Evolutionary conservation across 768 basidiomycete species (phyloP).

Genomic region (Lactarius akahatsu): DNA sequence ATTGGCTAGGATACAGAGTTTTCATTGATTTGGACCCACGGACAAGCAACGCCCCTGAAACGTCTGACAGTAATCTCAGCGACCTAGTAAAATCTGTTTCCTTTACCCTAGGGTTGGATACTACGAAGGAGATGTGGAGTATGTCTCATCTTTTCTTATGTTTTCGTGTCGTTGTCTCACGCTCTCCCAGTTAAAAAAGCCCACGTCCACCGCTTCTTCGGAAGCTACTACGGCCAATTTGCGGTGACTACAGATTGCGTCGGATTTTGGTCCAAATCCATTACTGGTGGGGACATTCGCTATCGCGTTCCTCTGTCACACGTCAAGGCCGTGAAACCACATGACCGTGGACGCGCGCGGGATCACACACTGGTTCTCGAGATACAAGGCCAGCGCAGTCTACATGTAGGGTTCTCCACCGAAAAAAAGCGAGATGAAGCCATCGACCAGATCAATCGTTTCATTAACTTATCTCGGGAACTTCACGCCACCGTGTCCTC

Average conservation of each 20-base stretch:
- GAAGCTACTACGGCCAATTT: slow-evolving; percentile 20
- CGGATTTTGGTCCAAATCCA: slow-evolving; percentile 28
- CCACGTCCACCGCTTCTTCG: slow-evolving; percentile 21
- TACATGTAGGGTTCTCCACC: slow-evolving; percentile 20
- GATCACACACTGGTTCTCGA: slow-evolving; percentile 19
- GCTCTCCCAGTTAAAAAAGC: slow-evolving; percentile 19
- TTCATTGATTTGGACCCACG: slow-evolving; percentile 23
- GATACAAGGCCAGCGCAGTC: slow-evolving; percentile 20
- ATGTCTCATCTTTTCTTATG: background rate
- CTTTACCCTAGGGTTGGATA: slow-evolving; percentile 22
- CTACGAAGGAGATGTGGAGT: slow-evolving; percentile 26
- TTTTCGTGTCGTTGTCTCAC: background rate
- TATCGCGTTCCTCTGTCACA: slow-evolving; percentile 27
- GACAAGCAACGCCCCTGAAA: background rate
- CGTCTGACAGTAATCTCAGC: slow-evolving; percentile 11
- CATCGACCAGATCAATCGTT: slow-evolving; percentile 17
- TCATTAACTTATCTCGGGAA: slow-evolving; percentile 15
- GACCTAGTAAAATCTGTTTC: slow-evolving; percentile 17
- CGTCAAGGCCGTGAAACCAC: slow-evolving; percentile 17
- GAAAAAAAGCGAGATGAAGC: slow-evolving; percentile 23
- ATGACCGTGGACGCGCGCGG: slow-evolving; percentile 4
- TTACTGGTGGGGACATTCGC: slow-evolving; percentile 19
- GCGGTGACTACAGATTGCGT: slow-evolving; percentile 21
- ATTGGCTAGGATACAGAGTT: slow-evolving; percentile 26
- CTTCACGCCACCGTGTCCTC: background rate